Evolutionary conservation across 169 alveolate genomes (phyloP), one percentile per base, ranked within the genome.

Genomic region (Plasmodium malariae): DNA sequence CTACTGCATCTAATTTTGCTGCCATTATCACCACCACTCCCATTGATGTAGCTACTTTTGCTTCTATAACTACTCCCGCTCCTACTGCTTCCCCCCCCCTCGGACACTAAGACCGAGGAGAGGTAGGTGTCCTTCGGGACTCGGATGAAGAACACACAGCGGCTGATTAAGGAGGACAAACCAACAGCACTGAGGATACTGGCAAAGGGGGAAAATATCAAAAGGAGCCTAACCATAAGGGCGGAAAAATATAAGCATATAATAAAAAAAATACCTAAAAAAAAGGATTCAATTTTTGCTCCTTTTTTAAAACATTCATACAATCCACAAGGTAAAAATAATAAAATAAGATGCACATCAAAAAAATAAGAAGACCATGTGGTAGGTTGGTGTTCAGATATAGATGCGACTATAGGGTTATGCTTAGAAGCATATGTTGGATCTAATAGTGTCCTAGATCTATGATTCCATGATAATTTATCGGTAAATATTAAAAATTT

Each of bases 321-420:
- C 12, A 93, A 69, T 1, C 95, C 94, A 54, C 92, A 73, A 14
- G 94, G 94, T 9, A 68, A 49, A 70, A 67, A 89, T 6, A 93
- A 14, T 11, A 92, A 80, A 14, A 88, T 62, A 21, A 92, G 51
- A 89, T 93, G 93, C 30, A 95, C 65, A 68, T 93, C 95, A 65
- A 92, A 51, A 36, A 94, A 86, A 55, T 91, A 78, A 1, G 94
- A 88, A 19, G 93, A 91, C 99, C 99, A 99, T 5, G 99, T 96
- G n/a, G 99, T 97, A 21, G 99, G 99, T 93, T 98, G 99, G 93
- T 99, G 99, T 87, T 99, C 99, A 19, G 99, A 96, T 26, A 99
- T 99, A 11, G 99, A 97, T 24, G 99, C 99, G 30, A 99, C 98
- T 28, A 99, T 97, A 0, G 99, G 99, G 62, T 98, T 97, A 92